These are phyloP conservation scores for Auricularia sp. DNA, from an alignment of 768 basidiomycete genomes.

Conservation along the genomic window DNA sequence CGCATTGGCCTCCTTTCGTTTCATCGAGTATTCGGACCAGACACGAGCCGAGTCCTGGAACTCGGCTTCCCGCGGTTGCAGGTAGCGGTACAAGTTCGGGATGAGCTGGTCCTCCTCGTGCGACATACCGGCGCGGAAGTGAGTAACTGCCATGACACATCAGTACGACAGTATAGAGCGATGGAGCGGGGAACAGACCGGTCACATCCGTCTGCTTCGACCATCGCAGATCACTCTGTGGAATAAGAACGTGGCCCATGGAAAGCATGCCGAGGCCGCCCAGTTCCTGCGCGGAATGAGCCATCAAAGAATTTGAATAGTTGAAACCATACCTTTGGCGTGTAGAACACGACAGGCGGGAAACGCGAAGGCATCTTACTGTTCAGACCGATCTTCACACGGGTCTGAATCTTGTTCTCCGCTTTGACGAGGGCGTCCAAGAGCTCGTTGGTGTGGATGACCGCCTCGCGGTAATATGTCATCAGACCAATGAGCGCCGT, in stretches of 20 bases:
- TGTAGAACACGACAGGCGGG: constrained; percentile 93
- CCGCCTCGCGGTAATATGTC: constrained; percentile 97
- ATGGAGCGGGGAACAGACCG: constrained; percentile 31
- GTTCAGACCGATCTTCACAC: constrained; percentile 98
- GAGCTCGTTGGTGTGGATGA: constrained; percentile 93
- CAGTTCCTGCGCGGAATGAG: constrained; percentile 48
- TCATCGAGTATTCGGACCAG: constrained; percentile 99
- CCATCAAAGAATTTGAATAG: background rate
- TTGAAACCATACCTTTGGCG: constrained; percentile 56
- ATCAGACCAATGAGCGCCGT: constrained; percentile 90
- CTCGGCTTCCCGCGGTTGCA: constrained; percentile 96
- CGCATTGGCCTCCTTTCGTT: constrained; percentile 98
- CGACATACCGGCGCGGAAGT: constrained; percentile 99
- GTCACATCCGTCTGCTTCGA: constrained; percentile 97
- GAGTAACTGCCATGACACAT: constrained; percentile 50
- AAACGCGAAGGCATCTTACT: constrained; percentile 99
- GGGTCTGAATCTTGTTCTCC: constrained; percentile 99
- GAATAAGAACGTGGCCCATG: constrained; percentile 98
- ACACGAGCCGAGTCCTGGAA: constrained; percentile 97
- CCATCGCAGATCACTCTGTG: constrained; percentile 95
- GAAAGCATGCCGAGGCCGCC: constrained; percentile 98
- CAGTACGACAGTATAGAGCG: background rate
- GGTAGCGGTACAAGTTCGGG: constrained; percentile 92
- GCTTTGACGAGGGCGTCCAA: constrained; percentile 95
- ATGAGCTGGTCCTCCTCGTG: constrained; percentile 92